These are phyloP conservation scores for Mortierella antarctica DNA, from an alignment of 192 early-diverging fungal genomes.

Conservation along the genomic window DNA sequence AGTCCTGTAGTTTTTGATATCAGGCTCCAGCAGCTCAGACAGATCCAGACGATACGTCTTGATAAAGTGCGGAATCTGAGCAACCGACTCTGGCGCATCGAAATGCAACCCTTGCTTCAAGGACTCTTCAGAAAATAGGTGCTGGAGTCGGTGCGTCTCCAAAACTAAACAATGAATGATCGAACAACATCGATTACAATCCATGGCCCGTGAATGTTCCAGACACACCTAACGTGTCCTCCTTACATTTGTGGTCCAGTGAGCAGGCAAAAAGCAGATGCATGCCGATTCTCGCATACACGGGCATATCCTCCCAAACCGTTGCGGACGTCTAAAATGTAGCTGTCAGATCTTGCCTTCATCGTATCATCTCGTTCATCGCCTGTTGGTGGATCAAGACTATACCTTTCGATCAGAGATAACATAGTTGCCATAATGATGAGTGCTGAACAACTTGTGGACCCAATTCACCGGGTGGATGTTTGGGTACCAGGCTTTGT, in stretches of 20 bases:
- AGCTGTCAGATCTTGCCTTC: no score
- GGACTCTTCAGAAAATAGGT: slow-evolving; percentile 36
- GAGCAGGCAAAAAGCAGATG: slow-evolving; percentile 59
- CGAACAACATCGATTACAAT: no score
- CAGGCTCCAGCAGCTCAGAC: slow-evolving; percentile 67
- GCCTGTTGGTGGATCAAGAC: neutral
- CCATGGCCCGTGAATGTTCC: neutral
- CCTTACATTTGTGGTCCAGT: slow-evolving; percentile 50
- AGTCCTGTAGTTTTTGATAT: slow-evolving; percentile 59
- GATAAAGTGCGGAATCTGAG: slow-evolving; percentile 74
- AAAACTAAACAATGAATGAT: slow-evolving; percentile 10
- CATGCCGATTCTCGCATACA: slow-evolving; percentile 65
- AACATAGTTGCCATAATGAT: slow-evolving; percentile 58
- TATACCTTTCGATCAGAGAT: slow-evolving; percentile 48
- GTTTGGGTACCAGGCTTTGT: slow-evolving; percentile 44
- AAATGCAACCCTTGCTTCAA: slow-evolving; percentile 70
- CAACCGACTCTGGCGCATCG: slow-evolving; percentile 63
- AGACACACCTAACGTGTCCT: neutral
- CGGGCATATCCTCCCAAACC: slow-evolving; percentile 64
- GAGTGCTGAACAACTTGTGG: slow-evolving; percentile 53
- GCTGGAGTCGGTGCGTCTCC: slow-evolving; percentile 21
- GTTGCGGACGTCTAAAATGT: slow-evolving; percentile 44
- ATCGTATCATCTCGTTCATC: no score
- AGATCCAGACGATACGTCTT: slow-evolving; percentile 73
- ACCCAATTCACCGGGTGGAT: slow-evolving; percentile 51